Evolutionary conservation across 495 filamentous ascomycete genomes (phyloP), one percentile per base, ranked within the genome.

Genomic region (Aspergillus kassunensis): DNA sequence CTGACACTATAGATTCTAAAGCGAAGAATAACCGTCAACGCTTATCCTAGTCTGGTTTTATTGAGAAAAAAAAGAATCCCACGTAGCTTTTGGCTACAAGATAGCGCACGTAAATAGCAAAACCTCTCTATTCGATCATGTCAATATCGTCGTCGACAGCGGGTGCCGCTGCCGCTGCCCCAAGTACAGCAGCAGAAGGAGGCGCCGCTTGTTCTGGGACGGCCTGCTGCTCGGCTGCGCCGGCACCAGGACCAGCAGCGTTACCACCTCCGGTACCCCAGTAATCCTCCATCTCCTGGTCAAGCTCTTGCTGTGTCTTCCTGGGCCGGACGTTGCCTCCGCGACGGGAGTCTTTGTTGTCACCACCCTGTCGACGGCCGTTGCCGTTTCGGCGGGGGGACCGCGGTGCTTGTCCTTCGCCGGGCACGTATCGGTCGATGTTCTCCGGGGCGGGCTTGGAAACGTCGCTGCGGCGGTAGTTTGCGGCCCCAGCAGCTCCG

Each of bases 231-330:
- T 60, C 66, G 16, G 62, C 58, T 35, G 61, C 47, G 20, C 55
- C 68, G 15, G 61, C 61, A 39, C 61, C 66, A 16, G 62, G 59
- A 39, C 59, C 64, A n/a, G 61, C n/a, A n/a, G n/a, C n/a, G n/a
- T n/a, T n/a, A n/a, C n/a, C 66, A 19, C 67, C 71, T 16, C 69
- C 62, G 21, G 65, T 64, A 30, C 79, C 78, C 75, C 88, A 97
- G 69, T 97, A 97, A 62, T 96, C 89, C 29, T 83, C 91, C 92
- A 97, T 97, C 73, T 97, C 92, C 30, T 87, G 85, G 62, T 97
- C 92, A 33, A 97, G 74, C 62, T 97, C 88, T 58, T 95, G 89
- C 44, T 90, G 87, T 6, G 91, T 96, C 81, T 96, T 96, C 65
- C 81, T 86, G 2, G 85, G 86, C 44, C 92, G 79, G 21, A 68